Base-by-base conservation (phyloP, 495 filamentous ascomycete genomes). In the Gamarada debralockiae region DNA sequence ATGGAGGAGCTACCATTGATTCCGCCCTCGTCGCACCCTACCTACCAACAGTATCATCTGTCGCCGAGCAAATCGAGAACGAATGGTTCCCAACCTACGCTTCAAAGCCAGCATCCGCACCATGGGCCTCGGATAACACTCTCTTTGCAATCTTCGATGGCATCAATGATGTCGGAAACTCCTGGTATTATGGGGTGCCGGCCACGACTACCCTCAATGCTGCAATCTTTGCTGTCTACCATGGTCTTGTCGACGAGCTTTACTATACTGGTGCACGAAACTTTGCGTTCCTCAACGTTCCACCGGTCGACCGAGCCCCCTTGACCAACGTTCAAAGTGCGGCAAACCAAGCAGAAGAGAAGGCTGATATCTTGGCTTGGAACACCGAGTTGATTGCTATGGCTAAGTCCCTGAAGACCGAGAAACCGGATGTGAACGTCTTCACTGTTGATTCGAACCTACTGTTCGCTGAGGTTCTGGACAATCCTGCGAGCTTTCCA, bases 101-200 rank as follows among this genome's bases (percentile, higher is more conserved):
- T 14, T 25, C 33, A 17, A 49, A 56, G 23, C 66, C 76, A 3
- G 52, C 48, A 2, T 64, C 61, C 47, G 79, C 80, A 15, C 71
- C 77, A 2, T 91, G 86, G 88, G 75, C 70, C 10, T 71, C 78
- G 2, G 61, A 70, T 6, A 70, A 87, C 52, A 71, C 77, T 0
- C 71, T 92, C 23, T 87, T 89, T 65, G 78, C 77, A 2, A 69
- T 87, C 38, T 93, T 83, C 76, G 84, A 91, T 47, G 87, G 89
- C 29, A 83, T 93, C 55, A 93, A 93, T 55, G 89, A 93, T 57
- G 75, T 90, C 12, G 84, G 85, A 1, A 84, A 84, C 61, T 74
- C 73, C 18, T 89, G 80, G 66, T 76, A 66, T 53, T 59, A 68
- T 1, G 51, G 38, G 3, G 27, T 39, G 15, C 44, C 47, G n/a